Percentiles rank a stretch among this genome's conserved stretches.
Conservation (phyloP, 1,139 yeast genomes). For the Sugiyamaella castrensis region DNA sequence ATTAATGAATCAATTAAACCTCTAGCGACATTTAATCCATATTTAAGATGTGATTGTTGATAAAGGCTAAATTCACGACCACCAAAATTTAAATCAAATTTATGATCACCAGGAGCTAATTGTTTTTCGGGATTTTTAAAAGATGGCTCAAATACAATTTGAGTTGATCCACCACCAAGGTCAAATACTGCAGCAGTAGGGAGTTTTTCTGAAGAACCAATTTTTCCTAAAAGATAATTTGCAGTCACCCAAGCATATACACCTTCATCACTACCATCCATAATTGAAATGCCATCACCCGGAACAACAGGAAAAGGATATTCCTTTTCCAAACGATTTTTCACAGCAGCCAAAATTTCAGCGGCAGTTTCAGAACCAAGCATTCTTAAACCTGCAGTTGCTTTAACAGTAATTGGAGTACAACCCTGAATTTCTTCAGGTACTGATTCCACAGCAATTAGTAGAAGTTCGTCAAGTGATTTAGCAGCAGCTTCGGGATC, state of each 20-base stretch:
- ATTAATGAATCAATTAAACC: conserved; percentile 62
- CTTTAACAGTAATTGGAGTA: conserved; percentile 94
- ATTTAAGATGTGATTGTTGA: conserved; percentile 93
- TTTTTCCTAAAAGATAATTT: conserved; percentile 86
- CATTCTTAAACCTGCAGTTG: conserved; percentile 94
- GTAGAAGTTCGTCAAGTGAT: conserved; percentile 76
- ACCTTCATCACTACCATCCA: conserved; percentile 97
- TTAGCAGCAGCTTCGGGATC: conserved; percentile 83
- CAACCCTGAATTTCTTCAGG: conserved; percentile 72
- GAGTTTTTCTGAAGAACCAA: conserved; percentile 63
- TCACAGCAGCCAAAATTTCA: conserved; percentile 71
- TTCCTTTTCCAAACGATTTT: conserved; percentile 65
- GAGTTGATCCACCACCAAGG: conserved; percentile 98
- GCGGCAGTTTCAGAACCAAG: conserved; percentile 66
- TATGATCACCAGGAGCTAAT: conserved; percentile 86
- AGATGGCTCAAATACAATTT: conserved; percentile 93
- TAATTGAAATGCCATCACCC: conserved; percentile 81
- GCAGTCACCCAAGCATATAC: conserved; percentile 99
- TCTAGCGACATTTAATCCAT: conserved; percentile 93
- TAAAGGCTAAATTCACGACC: conserved; percentile 76
- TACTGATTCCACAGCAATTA: conserved; percentile 67
- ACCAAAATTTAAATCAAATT: conserved; percentile 76
- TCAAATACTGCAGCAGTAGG: conserved; percentile 97
- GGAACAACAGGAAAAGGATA: conserved; percentile 90
- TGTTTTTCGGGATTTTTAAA: conserved; percentile 49